A percentile compares a stretch with the other conserved stretches of the same genome.
Evolutionary conservation across 2,329 filamentous ascomycete species (phyloP).

Genomic region (Colletotrichum lentis): DNA sequence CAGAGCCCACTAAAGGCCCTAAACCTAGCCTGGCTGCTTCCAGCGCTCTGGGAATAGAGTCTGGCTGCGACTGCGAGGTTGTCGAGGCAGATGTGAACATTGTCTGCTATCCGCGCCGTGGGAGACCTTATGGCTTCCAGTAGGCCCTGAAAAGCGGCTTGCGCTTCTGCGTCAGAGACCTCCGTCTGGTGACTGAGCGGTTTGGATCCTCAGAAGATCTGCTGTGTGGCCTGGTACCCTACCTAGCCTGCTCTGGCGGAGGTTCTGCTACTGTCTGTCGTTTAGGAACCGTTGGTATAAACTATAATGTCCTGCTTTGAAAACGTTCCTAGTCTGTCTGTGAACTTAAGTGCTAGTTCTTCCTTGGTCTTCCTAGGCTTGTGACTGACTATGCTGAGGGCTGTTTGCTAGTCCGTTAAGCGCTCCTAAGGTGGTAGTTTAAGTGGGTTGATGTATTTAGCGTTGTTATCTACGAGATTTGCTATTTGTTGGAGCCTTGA

Average conservation of each 20-base stretch:
- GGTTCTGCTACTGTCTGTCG: not conserved
- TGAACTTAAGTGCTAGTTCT: not conserved
- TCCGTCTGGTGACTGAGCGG: not conserved
- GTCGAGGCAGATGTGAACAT: slow-evolving; percentile 1
- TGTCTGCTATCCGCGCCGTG: not conserved
- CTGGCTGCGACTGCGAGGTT: slow-evolving; percentile 4
- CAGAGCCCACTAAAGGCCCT: slow-evolving; percentile 1
- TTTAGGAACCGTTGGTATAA: not conserved
- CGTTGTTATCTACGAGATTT: not conserved
- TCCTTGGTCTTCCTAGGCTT: slow-evolving; percentile 3
- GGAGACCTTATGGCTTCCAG: not conserved
- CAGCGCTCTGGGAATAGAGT: not conserved
- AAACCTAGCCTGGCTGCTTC: slow-evolving; percentile 1
- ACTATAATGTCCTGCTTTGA: not conserved
- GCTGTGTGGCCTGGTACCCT: not conserved
- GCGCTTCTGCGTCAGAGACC: slow-evolving; percentile 1
- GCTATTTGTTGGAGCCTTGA: not conserved
- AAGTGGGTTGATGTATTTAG: not conserved
- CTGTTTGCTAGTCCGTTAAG: not conserved
- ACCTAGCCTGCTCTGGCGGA: slow-evolving; percentile 2
- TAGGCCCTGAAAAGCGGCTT: slow-evolving; percentile 1
- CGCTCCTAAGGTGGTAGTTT: not conserved
- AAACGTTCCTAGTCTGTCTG: not conserved
- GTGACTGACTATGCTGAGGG: not conserved
- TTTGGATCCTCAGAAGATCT: slow-evolving; percentile 4